Evolutionary conservation across 257 asterid genomes (phyloP), one percentile per base, ranked within the genome.

Genomic region (Scutellaria barbata): DNA sequence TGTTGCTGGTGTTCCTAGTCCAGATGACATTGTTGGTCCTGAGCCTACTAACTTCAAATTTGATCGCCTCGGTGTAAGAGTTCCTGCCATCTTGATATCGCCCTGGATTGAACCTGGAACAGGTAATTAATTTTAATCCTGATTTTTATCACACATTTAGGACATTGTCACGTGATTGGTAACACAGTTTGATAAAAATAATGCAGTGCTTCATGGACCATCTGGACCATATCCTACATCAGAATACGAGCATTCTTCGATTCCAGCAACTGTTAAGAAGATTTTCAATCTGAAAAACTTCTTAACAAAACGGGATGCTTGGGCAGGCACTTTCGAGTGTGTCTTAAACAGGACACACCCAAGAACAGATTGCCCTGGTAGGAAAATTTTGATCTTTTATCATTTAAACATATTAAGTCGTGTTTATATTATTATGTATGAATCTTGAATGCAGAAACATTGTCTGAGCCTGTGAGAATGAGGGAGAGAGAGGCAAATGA

Each of bases 91-190:
- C 66, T 68, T 89, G 12, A 50, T 89, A 0, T 89, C 95, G 30
- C 95, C 95, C 5, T 89, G 95, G 96, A 87, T 89, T 65, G 67
- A 85, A 61, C 89, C 80, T 16, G 89, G 95, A 51, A 87, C 96
- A 33, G 92, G 96, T 89, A 66, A 25, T 40, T 5, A 11, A 30
- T 22, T 22, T 30, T 8, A 0, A 25, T 10, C 46, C 8, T 42
- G 5, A 7, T 42, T 4, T 30, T 30, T 30, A 3, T 30, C 35
- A 30, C 5, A 30, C 35, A 30, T 30, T 30, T 30, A 45, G n/a
- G 0, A 45, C 10, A 8, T 45, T 45, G 51, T 45, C 12, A 37
- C 16, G 2, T 33, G 6, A 18, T 1, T 47, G 63, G 7, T 18
- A 6, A 41, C 17, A 43, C 10, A 6, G 35, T 4, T 58, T 35